These are phyloP conservation scores for Talaromyces sp. DNA, from an alignment of 2,329 filamentous ascomycete species.

Conservation along the genomic window DNA sequence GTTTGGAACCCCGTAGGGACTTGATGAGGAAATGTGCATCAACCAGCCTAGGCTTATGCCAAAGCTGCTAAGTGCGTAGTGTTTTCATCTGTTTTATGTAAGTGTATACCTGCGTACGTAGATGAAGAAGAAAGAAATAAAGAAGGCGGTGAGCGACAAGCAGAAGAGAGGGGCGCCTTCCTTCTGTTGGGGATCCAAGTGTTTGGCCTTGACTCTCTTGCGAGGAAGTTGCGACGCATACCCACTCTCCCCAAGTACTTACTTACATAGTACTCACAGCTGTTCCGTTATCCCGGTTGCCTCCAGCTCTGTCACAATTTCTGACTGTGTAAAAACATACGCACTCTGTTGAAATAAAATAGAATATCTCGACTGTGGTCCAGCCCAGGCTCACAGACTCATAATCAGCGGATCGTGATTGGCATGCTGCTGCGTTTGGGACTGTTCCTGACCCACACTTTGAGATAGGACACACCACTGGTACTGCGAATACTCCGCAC, in stretches of 20 bases:
- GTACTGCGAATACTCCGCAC: conserved; percentile 12
- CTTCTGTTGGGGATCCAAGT: background rate
- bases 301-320: background rate
- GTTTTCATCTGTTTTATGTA: no score
- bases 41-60: background rate
- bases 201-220: background rate
- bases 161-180: conserved; percentile 1
- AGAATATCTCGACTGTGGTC: background rate
- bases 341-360: background rate
- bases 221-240: conserved; percentile 6
- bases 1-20: background rate
- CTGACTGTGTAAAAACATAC: background rate
- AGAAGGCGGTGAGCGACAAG: conserved; percentile 5
- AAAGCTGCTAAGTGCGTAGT: no score
- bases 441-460: conserved; percentile 12
- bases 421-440: conserved; percentile 4
- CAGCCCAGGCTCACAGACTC: background rate
- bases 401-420: conserved; percentile 6
- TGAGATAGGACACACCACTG: background rate
- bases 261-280: no score
- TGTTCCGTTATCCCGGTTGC: background rate
- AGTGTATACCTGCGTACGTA: no score
- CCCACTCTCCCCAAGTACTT: background rate
- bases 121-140: background rate
- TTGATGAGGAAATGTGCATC: background rate